These are phyloP conservation scores for Miamiensis avidus DNA, from an alignment of 169 alveolate species.

Conservation along the genomic window DNA sequence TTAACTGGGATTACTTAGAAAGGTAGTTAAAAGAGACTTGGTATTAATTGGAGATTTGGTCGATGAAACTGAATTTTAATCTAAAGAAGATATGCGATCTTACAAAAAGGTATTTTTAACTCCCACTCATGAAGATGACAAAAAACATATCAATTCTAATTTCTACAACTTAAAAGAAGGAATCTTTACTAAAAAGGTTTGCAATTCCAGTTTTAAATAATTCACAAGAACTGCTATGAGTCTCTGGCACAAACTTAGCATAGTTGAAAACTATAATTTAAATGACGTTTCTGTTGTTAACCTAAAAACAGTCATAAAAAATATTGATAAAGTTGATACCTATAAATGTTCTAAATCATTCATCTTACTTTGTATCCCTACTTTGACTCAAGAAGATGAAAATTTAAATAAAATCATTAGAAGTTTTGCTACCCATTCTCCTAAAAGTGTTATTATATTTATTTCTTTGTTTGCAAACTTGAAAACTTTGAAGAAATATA, in stretches of 20 bases:
- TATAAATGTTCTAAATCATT: too few species aligned
- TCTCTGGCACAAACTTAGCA: slow-evolving; percentile 13
- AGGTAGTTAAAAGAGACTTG: slow-evolving; percentile 4
- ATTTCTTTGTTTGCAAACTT: background rate
- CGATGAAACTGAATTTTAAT: background rate
- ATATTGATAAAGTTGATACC: background rate
- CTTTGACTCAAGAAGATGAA: too few species aligned
- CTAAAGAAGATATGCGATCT: slow-evolving; percentile 12
- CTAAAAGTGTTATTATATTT: background rate
- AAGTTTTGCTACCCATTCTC: background rate
- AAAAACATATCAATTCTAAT: slow-evolving; percentile 7
- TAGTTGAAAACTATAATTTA: background rate
- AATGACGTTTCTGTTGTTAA: background rate
- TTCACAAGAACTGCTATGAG: slow-evolving; percentile 1
- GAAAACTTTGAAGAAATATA: background rate
- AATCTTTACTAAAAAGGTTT: background rate
- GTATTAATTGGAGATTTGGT: slow-evolving; percentile 21
- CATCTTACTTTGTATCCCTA: background rate
- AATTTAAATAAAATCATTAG: background rate
- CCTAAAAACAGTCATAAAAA: too few species aligned
- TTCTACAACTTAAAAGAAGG: slow-evolving; percentile 7
- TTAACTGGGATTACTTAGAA: slow-evolving; percentile 22
- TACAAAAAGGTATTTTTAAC: slow-evolving; percentile 3
- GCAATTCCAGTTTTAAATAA: slow-evolving; percentile 4
- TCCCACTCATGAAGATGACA: slow-evolving; percentile 19